These are phyloP conservation scores for Chrysoporthe cubensis DNA, from an alignment of 2,329 filamentous ascomycete species.

Conservation along the genomic window DNA sequence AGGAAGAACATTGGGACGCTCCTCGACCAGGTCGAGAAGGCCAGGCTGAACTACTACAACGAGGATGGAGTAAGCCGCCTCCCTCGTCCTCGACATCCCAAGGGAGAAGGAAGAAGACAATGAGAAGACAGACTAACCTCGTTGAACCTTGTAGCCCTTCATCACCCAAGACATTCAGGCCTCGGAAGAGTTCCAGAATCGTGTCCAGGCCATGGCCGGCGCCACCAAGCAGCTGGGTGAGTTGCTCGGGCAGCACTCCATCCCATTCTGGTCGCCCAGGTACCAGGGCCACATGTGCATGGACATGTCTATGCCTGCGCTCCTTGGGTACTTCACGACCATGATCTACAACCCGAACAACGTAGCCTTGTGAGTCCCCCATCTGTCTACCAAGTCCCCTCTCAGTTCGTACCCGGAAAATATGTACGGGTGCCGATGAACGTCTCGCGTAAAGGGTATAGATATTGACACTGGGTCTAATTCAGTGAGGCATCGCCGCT, in stretches of 20 bases:
- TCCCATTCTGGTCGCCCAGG: conserved; percentile 51
- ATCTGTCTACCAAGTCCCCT: neutral
- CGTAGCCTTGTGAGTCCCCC: conserved; percentile 16
- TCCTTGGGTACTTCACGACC: conserved; percentile 52
- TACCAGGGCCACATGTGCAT: conserved; percentile 53
- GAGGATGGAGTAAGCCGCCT: conserved; percentile 39
- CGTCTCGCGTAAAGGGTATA: neutral
- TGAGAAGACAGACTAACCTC: conserved; percentile 25
- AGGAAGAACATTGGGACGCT: conserved; percentile 37
- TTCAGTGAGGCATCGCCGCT: conserved; percentile 50
- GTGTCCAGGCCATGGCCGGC: conserved; percentile 34
- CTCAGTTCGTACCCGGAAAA: fast-evolving
- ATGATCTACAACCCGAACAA: conserved; percentile 58
- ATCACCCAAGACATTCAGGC: conserved; percentile 42
- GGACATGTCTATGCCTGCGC: conserved; percentile 46
- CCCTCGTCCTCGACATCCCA: no score
- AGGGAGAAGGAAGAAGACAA: conserved; percentile 13
- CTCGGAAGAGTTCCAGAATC: conserved; percentile 38
- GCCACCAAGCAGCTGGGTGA: conserved; percentile 42
- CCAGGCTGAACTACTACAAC: conserved; percentile 21
- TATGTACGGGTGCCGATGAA: no score
- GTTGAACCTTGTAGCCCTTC: conserved; percentile 34
- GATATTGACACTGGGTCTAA: conserved; percentile 33
- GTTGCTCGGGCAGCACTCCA: conserved; percentile 46
- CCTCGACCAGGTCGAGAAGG: conserved; percentile 52